Conservation (phyloP, 2,329 filamentous ascomycete species). For the Aspergillus aculeatinus region DNA sequence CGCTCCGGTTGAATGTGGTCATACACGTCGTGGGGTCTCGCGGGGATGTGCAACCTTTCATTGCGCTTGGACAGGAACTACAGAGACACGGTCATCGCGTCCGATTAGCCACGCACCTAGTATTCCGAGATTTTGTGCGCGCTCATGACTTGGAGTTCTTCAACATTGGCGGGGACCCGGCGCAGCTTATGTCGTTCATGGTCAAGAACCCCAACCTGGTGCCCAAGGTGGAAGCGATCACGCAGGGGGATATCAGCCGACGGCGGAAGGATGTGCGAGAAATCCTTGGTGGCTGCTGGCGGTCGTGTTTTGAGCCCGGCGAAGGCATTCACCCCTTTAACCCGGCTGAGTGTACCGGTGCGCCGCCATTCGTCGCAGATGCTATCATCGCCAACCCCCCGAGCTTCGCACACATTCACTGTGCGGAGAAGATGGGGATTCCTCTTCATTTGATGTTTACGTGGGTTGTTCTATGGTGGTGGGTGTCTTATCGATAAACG, state of each 20-base stretch:
- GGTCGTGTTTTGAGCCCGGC: slow-evolving; percentile 75
- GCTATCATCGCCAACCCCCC: slow-evolving; percentile 79
- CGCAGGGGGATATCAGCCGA: slow-evolving; percentile 72
- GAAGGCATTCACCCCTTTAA: slow-evolving; percentile 57
- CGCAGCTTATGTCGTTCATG: slow-evolving; percentile 82
- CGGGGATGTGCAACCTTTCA: slow-evolving; percentile 73
- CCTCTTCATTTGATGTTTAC: slow-evolving; percentile 85
- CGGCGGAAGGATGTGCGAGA: slow-evolving; percentile 71
- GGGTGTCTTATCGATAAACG: background rate
- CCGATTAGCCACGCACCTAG: slow-evolving; percentile 68
- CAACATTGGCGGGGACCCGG: slow-evolving; percentile 69
- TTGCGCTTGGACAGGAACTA: slow-evolving; percentile 65
- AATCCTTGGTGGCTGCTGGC: slow-evolving; percentile 78
- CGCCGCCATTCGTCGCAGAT: slow-evolving; percentile 72
- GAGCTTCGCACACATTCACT: slow-evolving; percentile 72
- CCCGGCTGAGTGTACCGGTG: slow-evolving; percentile 49
- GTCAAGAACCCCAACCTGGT: slow-evolving; percentile 83
- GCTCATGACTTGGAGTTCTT: slow-evolving; percentile 74
- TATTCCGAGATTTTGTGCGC: slow-evolving; percentile 66
- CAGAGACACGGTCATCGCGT: slow-evolving; percentile 69
- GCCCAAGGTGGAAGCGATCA: slow-evolving; percentile 74
- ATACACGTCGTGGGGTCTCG: slow-evolving; percentile 73
- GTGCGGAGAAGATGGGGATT: slow-evolving; percentile 73
- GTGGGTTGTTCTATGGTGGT: slow-evolving; percentile 43
- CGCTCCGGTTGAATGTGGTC: slow-evolving; percentile 56